These are phyloP conservation scores for Trichoderma atroviride DNA, from an alignment of 2,329 filamentous ascomycete genomes.

Conservation along the genomic window DNA sequence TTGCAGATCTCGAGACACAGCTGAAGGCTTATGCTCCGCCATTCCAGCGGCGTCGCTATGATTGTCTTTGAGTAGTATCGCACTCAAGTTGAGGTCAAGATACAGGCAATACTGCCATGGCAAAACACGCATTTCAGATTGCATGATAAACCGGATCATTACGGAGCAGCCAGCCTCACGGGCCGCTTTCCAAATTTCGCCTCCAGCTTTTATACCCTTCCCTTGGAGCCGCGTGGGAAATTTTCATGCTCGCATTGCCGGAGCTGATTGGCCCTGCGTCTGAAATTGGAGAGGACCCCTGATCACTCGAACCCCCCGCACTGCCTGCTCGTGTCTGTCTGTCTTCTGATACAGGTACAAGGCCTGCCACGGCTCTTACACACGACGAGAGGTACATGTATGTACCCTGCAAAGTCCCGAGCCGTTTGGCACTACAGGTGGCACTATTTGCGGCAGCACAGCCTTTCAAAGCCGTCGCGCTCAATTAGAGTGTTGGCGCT, in stretches of 20 bases:
- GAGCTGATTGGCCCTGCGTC: conserved; percentile 20
- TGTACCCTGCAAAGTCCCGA: neutral
- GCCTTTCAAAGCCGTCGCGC: neutral
- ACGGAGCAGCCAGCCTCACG: conserved; percentile 9
- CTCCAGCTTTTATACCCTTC: conserved; percentile 10
- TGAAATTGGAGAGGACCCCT: conserved; percentile 9
- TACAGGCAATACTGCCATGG: neutral
- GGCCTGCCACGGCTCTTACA: neutral
- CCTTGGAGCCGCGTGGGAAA: conserved; percentile 19
- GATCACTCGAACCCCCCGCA: neutral
- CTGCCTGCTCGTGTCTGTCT: neutral
- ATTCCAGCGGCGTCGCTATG: neutral
- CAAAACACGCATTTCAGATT: neutral
- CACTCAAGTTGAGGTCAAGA: too few species aligned
- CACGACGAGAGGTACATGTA: neutral
- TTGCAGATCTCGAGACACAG: neutral
- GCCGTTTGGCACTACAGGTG: neutral
- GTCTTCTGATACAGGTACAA: neutral
- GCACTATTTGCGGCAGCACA: neutral
- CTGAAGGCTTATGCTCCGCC: neutral
- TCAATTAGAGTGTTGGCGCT: neutral
- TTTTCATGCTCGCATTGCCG: conserved; percentile 10
- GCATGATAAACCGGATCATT: conserved; percentile 13
- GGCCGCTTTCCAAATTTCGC: conserved; percentile 23
- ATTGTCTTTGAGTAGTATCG: too few species aligned